phyloP scores from a whole-genome alignment of 495 filamentous ascomycete species.

The Neurospora africana region DNA sequence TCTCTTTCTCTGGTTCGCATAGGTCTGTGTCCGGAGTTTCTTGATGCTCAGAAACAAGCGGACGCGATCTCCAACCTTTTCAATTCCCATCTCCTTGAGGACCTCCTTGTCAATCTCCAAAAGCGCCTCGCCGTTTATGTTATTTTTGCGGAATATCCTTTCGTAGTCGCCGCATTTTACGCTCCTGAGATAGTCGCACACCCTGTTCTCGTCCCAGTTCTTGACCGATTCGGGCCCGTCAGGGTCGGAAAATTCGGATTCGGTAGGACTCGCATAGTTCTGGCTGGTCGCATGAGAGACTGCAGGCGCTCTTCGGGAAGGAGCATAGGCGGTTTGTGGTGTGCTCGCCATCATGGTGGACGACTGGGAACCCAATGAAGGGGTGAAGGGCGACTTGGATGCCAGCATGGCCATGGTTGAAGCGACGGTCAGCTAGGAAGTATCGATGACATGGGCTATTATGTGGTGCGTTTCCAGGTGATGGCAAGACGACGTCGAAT shows the following conservation, averaged over 20 bases:
- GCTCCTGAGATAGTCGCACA: conserved; percentile 79
- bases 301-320: conserved; percentile 42
- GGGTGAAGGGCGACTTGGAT: conserved; percentile 66
- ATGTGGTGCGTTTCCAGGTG: neutral
- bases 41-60: conserved; percentile 88
- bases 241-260: conserved; percentile 86
- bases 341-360: conserved; percentile 43
- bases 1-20: conserved; percentile 71
- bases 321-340: conserved; percentile 44
- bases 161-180: conserved; percentile 93
- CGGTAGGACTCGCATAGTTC: conserved; percentile 74
- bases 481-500: neutral
- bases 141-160: conserved; percentile 78
- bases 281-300: conserved; percentile 47
- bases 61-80: conserved; percentile 96
- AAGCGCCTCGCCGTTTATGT: conserved; percentile 93
- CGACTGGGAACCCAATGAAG: conserved; percentile 47
- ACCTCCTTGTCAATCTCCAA: conserved; percentile 95
- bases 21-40: conserved; percentile 74
- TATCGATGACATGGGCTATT: conserved; percentile 14
- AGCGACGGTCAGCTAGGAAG: conserved; percentile 1
- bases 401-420: conserved; percentile 72
- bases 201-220: conserved; percentile 84
- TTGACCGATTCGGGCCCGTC: conserved; percentile 43
- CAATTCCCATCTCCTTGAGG: conserved; percentile 95